Evolutionary conservation across 805 yeast genomes (phyloP).

Genomic region (Cyberlindnera mrakii): DNA sequence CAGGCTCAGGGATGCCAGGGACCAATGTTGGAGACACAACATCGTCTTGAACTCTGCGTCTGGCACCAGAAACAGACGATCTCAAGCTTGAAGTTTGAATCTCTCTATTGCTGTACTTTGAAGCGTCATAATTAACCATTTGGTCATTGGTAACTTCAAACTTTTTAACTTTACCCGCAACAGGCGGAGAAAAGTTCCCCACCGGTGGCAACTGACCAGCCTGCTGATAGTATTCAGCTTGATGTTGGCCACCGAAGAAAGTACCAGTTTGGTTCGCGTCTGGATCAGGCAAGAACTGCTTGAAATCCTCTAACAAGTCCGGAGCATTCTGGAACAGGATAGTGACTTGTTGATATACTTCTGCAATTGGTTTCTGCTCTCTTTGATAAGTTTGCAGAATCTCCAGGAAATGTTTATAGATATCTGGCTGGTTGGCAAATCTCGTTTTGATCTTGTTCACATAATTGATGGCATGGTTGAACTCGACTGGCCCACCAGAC

Average conservation of each 20-base stretch:
- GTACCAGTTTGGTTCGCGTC: conserved; percentile 22
- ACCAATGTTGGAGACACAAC: conserved; percentile 58
- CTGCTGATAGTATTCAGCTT: conserved; percentile 20
- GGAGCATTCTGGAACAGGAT: conserved; percentile 87
- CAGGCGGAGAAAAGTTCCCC: conserved; percentile 78
- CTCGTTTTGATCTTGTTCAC: conserved; percentile 95
- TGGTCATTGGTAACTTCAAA: conserved; percentile 12
- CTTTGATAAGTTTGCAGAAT: conserved; percentile 94
- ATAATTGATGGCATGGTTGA: conserved; percentile 93
- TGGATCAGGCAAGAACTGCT: conserved; percentile 85
- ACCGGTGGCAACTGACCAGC: conserved; percentile 71
- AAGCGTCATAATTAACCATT: conserved; percentile 11
- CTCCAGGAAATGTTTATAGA: conserved; percentile 90
- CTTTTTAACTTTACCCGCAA: conserved; percentile 25
- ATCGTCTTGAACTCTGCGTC: conserved; percentile 25
- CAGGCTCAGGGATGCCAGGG: conserved; percentile 84
- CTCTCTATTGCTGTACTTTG: conserved; percentile 21
- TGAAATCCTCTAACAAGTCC: conserved; percentile 89
- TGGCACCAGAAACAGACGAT: conserved; percentile 20
- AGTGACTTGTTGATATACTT: conserved; percentile 92
- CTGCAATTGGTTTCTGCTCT: conserved; percentile 91
- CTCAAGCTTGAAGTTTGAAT: conserved; percentile 32
- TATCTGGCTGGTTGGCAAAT: conserved; percentile 90
- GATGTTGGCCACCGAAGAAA: conserved; percentile 16
- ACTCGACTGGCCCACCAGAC: conserved; percentile 70